phyloP scores from a whole-genome alignment of 2,329 filamentous ascomycete genomes.

The Beauveria varroae region DNA sequence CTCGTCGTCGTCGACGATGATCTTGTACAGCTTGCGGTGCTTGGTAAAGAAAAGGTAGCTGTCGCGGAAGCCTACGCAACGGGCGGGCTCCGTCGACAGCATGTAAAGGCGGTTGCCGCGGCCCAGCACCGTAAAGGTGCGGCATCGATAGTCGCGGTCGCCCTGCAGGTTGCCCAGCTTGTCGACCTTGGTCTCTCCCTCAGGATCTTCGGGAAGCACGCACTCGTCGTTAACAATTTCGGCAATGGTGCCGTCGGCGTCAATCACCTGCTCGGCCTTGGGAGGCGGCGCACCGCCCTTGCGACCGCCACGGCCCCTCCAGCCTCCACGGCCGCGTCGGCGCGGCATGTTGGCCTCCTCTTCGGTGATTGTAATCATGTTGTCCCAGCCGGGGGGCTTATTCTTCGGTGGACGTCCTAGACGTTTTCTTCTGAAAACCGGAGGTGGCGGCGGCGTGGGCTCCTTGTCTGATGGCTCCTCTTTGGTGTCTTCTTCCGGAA shows the following conservation, averaged over 20 bases:
- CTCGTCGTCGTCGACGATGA: constrained; percentile 95
- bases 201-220: constrained; percentile 74
- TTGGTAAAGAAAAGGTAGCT: constrained; percentile 99
- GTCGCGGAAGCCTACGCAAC: constrained; percentile 94
- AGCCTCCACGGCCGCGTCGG: constrained; percentile 61
- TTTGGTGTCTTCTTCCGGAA: constrained; percentile 33
- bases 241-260: constrained; percentile 88
- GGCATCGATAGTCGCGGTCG: constrained; percentile 86
- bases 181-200: constrained; percentile 90
- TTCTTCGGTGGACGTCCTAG: constrained; percentile 85
- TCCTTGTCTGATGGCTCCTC: constrained; percentile 37
- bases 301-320: constrained; percentile 58
- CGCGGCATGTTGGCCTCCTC: constrained; percentile 53
- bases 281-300: constrained; percentile 65
- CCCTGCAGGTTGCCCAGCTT: constrained; percentile 76
- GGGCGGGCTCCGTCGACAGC: constrained; percentile 94
- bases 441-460: constrained; percentile 48
- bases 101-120: constrained; percentile 88
- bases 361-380: constrained; percentile 47
- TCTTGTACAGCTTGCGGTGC: constrained; percentile 92
- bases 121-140: constrained; percentile 85
- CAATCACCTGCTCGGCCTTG: constrained; percentile 75
- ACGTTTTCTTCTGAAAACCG: constrained; percentile 64
- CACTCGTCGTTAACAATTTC: constrained; percentile 91
- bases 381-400: constrained; percentile 70